A percentile compares a stretch with the other conserved stretches of the same genome.
Evolutionary conservation across 768 basidiomycete genomes (phyloP).

Genomic region (Mycena vitilis): DNA sequence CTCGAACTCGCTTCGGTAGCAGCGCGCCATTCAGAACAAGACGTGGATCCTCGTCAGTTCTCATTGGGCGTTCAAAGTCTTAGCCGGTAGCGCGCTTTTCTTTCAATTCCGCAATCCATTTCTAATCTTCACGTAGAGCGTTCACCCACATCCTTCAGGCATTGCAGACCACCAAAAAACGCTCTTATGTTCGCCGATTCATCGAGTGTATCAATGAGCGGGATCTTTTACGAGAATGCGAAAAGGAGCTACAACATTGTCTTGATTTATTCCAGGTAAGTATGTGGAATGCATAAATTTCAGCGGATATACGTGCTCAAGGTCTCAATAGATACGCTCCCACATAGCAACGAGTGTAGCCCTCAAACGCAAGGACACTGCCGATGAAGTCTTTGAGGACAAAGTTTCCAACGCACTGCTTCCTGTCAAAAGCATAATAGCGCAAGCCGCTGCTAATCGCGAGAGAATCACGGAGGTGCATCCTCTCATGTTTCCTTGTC

Average conservation of each 20-base stretch:
- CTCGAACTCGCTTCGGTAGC: constrained; percentile 29
- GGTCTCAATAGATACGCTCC: constrained; percentile 21
- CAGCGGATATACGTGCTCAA: not conserved
- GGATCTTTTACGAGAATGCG: constrained; percentile 30
- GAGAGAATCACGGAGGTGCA: not conserved
- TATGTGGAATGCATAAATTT: not conserved
- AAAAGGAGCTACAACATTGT: constrained; percentile 36
- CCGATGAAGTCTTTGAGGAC: constrained; percentile 24
- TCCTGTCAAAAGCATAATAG: constrained; percentile 24
- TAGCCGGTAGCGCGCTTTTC: constrained; percentile 6
- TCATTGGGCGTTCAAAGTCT: constrained; percentile 25
- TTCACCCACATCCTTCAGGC: constrained; percentile 31
- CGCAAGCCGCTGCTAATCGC: not conserved
- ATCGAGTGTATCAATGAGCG: constrained; percentile 21
- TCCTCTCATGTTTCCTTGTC: not conserved
- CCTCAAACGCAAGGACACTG: constrained; percentile 25
- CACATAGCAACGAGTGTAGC: constrained; percentile 27
- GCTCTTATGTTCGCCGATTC: constrained; percentile 28
- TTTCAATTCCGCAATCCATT: not conserved
- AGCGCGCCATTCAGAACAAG: constrained; percentile 13
- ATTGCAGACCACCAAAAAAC: constrained; percentile 17
- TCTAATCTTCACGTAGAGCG: constrained; percentile 18
- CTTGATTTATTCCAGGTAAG: constrained; percentile 33
- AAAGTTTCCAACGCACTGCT: constrained; percentile 16
- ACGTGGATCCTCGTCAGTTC: constrained; percentile 6